Evolutionary conservation across 257 asterid genomes (phyloP).

Genomic region (Scutellaria minor): DNA sequence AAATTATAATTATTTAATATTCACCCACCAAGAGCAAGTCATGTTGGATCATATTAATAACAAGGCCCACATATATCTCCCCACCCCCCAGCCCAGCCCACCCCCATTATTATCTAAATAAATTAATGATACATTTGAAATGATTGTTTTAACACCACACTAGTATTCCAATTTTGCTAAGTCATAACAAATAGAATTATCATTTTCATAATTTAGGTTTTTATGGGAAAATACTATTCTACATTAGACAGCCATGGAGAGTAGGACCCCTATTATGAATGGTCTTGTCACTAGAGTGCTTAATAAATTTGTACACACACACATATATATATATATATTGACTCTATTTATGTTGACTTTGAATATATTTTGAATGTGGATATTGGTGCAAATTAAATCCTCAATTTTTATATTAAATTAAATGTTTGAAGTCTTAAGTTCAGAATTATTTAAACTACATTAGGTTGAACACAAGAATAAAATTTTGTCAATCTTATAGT

Average conservation of each 20-base stretch:
- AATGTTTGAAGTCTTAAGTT: too few species aligned
- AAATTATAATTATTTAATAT: conserved; percentile 8
- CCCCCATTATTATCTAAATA: conserved; percentile 28
- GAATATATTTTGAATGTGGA: too few species aligned
- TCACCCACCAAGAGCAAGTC: conserved; percentile 42
- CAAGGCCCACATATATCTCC: conserved; percentile 42
- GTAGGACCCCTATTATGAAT: conserved; percentile 19
- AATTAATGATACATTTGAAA: conserved; percentile 35
- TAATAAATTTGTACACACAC: too few species aligned
- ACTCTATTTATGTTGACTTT: too few species aligned
- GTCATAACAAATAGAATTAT: not conserved
- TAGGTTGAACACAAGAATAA: too few species aligned
- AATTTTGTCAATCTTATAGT: too few species aligned
- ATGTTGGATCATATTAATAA: conserved; percentile 38
- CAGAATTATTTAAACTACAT: too few species aligned
- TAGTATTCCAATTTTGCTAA: not conserved
- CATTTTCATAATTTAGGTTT: not conserved
- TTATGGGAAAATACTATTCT: not conserved
- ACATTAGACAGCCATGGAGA: not conserved
- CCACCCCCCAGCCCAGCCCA: not conserved
- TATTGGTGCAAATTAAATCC: too few species aligned
- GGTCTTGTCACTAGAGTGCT: not conserved
- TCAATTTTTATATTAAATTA: too few species aligned
- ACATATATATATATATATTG: too few species aligned
- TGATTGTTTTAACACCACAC: conserved; percentile 25